Base-by-base conservation (phyloP, 805 yeast species). In the Saccharomyces jurei region DNA sequence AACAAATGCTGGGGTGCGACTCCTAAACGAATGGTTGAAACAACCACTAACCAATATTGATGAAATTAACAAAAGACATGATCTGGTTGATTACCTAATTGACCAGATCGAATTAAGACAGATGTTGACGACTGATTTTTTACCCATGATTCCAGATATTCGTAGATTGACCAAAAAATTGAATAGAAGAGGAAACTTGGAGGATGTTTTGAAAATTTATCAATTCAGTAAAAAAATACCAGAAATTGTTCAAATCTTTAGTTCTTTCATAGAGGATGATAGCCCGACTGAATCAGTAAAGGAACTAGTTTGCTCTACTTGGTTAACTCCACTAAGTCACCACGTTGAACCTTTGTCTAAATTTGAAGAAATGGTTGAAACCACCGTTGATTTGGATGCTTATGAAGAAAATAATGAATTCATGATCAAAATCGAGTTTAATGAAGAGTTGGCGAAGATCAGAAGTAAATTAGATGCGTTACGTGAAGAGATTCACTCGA, bases 1-100 rank as follows among this genome's bases (percentile, higher is more conserved):
- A 63, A 86, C 96, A 3, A 78, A 82, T 1, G 89, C 94, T n/a
- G 99, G 99, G 6, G 75, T 92, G 1, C 78, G 98, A 59, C 71
- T 91, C 51, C 77, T 94, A 27, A 84, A 94, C 14, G 96, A 89
- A 65, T 94, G 99, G 99, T 77, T 94, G 57, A 94, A 92, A 65
- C 99, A 94, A 70, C 99, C 99, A 0, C 76, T 94, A 50, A 84
- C 96, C 52, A 82, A 82, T 59, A 65, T 78, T 10, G 64, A 61
- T 0, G 81, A 77, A 51, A 90, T 94, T 44, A 68, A 72, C 44
- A 76, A 82, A 48, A 78, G 99, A 51, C 97, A 88, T 59, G 68
- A 74, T 6, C 72, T 94, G 50, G 96, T 92, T n/a, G 86, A 82
- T 28, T 77, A 80, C 55, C 71, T 94, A 59, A 75, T 87, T n/a